These are phyloP conservation scores for Tulasnella sp. DNA, from an alignment of 768 basidiomycete genomes.

Conservation along the genomic window DNA sequence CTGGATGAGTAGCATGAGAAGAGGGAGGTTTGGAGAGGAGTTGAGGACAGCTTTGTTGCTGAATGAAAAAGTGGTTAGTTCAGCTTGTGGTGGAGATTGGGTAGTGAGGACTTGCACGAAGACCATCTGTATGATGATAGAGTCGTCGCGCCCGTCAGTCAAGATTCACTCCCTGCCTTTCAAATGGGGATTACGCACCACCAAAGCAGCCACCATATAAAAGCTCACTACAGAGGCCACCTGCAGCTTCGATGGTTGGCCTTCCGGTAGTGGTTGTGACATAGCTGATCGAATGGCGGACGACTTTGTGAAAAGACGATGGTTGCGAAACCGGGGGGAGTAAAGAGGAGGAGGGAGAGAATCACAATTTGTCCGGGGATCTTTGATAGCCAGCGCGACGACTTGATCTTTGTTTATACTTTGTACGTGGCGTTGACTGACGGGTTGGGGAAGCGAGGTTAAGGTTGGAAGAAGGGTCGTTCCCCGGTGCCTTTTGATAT, in stretches of 20 bases:
- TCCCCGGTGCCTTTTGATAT: not conserved
- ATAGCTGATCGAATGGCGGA: not conserved
- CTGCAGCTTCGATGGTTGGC: constrained; percentile 22
- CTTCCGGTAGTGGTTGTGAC: not conserved
- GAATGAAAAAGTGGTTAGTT: constrained; percentile 10
- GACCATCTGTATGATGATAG: constrained; percentile 33
- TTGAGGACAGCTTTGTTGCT: constrained; percentile 72
- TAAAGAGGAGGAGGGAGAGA: not conserved
- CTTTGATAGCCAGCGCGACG: too few species aligned
- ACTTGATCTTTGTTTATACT: not conserved
- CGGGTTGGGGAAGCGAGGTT: not conserved
- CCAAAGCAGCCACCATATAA: constrained; percentile 66
- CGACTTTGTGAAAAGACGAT: too few species aligned
- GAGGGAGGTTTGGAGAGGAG: constrained; percentile 50
- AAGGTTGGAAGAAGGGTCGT: not conserved
- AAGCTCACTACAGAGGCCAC: constrained; percentile 64
- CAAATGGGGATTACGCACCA: constrained; percentile 37
- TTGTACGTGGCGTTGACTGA: constrained; percentile 2
- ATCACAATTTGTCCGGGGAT: not conserved
- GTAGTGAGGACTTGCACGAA: constrained; percentile 31
- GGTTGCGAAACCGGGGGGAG: not conserved
- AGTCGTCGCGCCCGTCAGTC: not conserved
- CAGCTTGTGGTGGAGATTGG: constrained; percentile 11
- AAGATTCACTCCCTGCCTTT: constrained; percentile 9
- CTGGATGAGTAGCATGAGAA: constrained; percentile 57